Evolutionary conservation across 371 early-diverging fungal genomes (phyloP), one percentile per base, ranked within the genome.

Genomic region (Encephalitozoon hellem): DNA sequence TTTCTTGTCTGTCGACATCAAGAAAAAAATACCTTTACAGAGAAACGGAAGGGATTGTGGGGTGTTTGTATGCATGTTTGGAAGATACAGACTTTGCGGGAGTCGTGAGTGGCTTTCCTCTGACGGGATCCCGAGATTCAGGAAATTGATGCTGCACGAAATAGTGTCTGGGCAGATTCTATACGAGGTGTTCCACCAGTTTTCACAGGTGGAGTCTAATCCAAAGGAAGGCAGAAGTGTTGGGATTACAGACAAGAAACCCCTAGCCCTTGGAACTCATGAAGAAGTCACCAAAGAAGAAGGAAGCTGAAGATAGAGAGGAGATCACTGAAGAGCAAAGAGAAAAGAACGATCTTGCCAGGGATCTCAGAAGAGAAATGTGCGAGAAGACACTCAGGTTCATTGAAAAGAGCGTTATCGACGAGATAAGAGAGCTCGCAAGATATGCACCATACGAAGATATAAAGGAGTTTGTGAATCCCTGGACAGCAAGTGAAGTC

Each of bases 31-130:
- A 21, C 94, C 94, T 0, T 79, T 80, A 5, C 96, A 96, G 82
- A 71, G 81, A 38, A 96, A 95, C 79, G 90, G 92, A 45, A 91
- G 88, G 54, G 96, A 96, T 83, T 96, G 96, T 83, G 96, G 96
- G n/a, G 94, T 95, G 2, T 96, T 95, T 83, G 89, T 92, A 0
- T 90, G 90, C 74, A 89, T 89, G 34, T 94, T 91, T 86, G 91
- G 92, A 4, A 93, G 94, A 30, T 54, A 74, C 38, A 39, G 69
- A 30, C 4, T 71, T n/a, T 34, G 63, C 2, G 25, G 49, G 11
- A 26, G 1, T 15, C 15, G 23, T 11, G 41, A 63, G 4, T 72
- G 32, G 47, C 23, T 64, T 21, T 38, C 34, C 1, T 59, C 59
- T 15, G 21, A 59, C 15, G 11, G 28, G 9, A 59, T 59, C 5